Evolutionary conservation across 495 filamentous ascomycete species (phyloP).

Genomic region (Tuber microsphaerosporum): DNA sequence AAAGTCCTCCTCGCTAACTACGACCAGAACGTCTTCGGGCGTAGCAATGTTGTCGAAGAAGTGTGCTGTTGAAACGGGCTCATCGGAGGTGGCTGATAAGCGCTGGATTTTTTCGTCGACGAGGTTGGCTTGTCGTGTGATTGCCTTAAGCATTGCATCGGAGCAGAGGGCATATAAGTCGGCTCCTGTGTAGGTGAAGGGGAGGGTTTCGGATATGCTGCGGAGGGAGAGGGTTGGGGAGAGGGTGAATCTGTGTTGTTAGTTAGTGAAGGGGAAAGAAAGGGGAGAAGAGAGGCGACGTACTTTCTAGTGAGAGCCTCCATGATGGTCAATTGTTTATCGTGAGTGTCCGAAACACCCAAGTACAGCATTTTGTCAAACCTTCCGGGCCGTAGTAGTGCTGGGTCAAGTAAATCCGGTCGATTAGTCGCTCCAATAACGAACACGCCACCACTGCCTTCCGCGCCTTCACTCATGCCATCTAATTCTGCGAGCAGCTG

Average conservation of each 20-base stretch:
- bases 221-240: conserved; percentile 65
- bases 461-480: conserved; percentile 90
- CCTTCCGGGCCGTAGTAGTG: conserved; percentile 78
- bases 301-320: conserved; percentile 91
- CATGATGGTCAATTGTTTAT: conserved; percentile 89
- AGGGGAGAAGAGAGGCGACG: conserved; percentile 36
- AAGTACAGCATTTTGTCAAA: conserved; percentile 99
- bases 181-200: conserved; percentile 94
- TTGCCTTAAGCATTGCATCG: conserved; percentile 97
- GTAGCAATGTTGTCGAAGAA: conserved; percentile 91
- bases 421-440: conserved; percentile 96
- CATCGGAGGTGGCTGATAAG: conserved; percentile 43
- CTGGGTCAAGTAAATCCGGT: conserved; percentile 87
- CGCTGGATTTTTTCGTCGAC: conserved; percentile 75
- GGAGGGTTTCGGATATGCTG: conserved; percentile 66
- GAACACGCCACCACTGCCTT: conserved; percentile 78
- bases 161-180: conserved; percentile 95
- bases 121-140: conserved; percentile 75
- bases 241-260: conserved; percentile 63
- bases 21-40: conserved; percentile 71
- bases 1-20: conserved; percentile 85
- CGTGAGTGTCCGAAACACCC: conserved; percentile 90
- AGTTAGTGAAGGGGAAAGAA: conserved; percentile 25
- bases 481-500: conserved; percentile 93
- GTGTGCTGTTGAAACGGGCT: conserved; percentile 69